Conservation (phyloP, 129 eudicot genomes). For the Glebionis coronaria region DNA sequence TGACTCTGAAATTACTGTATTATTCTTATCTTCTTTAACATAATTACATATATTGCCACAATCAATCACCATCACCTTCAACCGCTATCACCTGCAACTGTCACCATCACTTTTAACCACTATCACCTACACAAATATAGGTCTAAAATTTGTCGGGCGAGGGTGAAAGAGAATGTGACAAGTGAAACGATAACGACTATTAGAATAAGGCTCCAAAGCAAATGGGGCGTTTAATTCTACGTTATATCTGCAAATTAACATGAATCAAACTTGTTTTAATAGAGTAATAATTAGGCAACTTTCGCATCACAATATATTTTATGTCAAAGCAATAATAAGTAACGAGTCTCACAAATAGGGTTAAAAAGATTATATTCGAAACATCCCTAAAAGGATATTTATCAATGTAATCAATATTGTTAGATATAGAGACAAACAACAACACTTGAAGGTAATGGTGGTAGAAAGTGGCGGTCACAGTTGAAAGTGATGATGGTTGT, state of each 20-base stretch:
- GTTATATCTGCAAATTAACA: slow-evolving; percentile 7
- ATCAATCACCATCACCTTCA: too few species aligned
- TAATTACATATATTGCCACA: too few species aligned
- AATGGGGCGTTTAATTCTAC: not conserved
- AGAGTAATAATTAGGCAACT: not conserved
- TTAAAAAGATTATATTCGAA: not conserved
- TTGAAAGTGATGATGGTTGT: too few species aligned
- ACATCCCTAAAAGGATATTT: not conserved
- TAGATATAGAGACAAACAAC: not conserved
- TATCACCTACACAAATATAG: too few species aligned
- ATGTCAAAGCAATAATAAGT: not conserved
- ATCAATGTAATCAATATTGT: not conserved
- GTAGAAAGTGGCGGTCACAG: too few species aligned
- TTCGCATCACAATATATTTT: not conserved
- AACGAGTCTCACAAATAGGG: too few species aligned
- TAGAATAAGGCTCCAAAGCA: not conserved
- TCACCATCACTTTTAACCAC: too few species aligned
- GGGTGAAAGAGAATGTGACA: not conserved
- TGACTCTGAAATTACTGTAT: too few species aligned
- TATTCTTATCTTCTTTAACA: too few species aligned
- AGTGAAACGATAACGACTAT: not conserved
- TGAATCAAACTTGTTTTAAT: not conserved
- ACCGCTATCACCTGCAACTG: too few species aligned
- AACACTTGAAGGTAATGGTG: too few species aligned
- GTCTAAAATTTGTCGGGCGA: not conserved